phyloP scores from a whole-genome alignment of 768 basidiomycete species.

The Trametes meyenii region DNA sequence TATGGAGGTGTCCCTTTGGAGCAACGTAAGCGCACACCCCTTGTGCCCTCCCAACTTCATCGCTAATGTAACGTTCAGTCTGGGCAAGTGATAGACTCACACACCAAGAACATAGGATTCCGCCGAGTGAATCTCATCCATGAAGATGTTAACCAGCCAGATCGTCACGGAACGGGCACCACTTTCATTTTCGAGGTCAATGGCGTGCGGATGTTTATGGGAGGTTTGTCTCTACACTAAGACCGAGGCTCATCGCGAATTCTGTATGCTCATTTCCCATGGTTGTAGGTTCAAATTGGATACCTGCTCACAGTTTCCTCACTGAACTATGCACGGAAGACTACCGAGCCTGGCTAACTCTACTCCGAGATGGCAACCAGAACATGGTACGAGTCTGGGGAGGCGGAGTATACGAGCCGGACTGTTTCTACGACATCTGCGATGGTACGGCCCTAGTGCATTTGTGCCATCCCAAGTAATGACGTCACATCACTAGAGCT shows the following conservation, averaged over 20 bases:
- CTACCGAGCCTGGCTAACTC: constrained; percentile 77
- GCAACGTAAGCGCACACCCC: constrained; percentile 22
- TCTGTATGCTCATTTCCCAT: neutral
- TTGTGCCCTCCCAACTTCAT: no score
- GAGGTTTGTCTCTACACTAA: constrained; percentile 30
- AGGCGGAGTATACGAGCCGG: constrained; percentile 81
- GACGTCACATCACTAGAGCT: constrained; percentile 45
- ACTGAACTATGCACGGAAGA: constrained; percentile 52
- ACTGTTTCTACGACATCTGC: constrained; percentile 78
- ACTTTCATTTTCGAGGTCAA: constrained; percentile 56
- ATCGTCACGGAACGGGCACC: constrained; percentile 39
- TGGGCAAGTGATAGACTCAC: constrained; percentile 1
- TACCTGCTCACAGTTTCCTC: constrained; percentile 85
- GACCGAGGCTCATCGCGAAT: neutral
- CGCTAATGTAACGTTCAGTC: no score
- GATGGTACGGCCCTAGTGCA: constrained; percentile 48
- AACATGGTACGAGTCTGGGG: constrained; percentile 94
- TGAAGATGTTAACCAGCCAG: constrained; percentile 41
- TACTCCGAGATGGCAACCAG: constrained; percentile 84
- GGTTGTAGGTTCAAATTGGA: constrained; percentile 77
- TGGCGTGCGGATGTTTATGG: constrained; percentile 48
- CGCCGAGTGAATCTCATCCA: constrained; percentile 47
- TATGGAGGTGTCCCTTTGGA: constrained; percentile 37
- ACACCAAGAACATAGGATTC: constrained; percentile 43
- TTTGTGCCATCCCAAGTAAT: neutral